phyloP scores from a whole-genome alignment of 768 basidiomycete species.

The Hebeloma cylindrosporum region DNA sequence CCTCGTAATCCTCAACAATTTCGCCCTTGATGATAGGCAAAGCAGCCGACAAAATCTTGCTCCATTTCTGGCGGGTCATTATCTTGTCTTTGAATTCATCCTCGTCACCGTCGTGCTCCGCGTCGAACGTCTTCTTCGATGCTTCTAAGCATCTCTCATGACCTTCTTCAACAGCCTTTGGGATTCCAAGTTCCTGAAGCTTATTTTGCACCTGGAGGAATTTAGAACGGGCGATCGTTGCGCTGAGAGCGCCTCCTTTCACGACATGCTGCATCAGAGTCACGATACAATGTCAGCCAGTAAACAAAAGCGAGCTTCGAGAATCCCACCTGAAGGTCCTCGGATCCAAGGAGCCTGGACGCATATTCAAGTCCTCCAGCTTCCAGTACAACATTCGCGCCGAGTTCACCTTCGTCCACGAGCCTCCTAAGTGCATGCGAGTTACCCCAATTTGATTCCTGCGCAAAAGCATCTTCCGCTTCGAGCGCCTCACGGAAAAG shows the following conservation, averaged over 20 bases:
- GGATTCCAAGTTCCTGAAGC: conserved; percentile 5
- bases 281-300: neutral
- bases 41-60: neutral
- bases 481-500: conserved; percentile 9
- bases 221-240: conserved; percentile 4
- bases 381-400: conserved; percentile 13
- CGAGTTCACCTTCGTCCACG: conserved; percentile 5
- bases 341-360: conserved; percentile 12
- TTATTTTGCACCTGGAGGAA: neutral
- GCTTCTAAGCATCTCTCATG: conserved; percentile 2
- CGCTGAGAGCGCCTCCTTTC: conserved; percentile 5
- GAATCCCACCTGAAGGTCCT: conserved; percentile 18
- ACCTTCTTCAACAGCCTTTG: neutral
- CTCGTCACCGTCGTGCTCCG: neutral
- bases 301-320: neutral
- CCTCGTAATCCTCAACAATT: conserved; percentile 5
- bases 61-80: conserved; percentile 6
- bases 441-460: conserved; percentile 20
- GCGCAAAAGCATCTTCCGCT: conserved; percentile 12
- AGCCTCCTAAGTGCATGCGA: conserved; percentile 17
- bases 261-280: neutral
- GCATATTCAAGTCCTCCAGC: conserved; percentile 20
- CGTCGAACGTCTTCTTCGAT: neutral
- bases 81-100: conserved; percentile 5
- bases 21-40: conserved; percentile 6